These are phyloP conservation scores for Phytomonas sp. DNA, from an alignment of 208 protist genomes.

Conservation along the genomic window DNA sequence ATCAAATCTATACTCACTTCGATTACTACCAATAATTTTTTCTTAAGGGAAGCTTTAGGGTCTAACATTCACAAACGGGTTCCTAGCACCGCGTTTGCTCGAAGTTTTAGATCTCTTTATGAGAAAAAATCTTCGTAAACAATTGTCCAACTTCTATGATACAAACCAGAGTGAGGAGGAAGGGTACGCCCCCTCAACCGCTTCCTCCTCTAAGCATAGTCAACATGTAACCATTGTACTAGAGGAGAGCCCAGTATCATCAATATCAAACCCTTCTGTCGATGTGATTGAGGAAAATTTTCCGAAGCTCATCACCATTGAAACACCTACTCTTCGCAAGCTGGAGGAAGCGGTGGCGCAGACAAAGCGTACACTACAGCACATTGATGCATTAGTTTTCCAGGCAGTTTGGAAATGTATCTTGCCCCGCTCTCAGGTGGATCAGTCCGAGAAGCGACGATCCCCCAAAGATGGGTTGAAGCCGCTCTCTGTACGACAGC, in stretches of 20 bases:
- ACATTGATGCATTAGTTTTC: slow-evolving; percentile 34
- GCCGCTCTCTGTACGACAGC: neutral
- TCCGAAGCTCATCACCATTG: neutral
- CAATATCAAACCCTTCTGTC: neutral
- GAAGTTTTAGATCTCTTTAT: neutral
- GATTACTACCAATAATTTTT: neutral
- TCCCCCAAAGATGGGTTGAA: neutral
- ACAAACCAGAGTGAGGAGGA: neutral
- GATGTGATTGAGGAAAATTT: neutral
- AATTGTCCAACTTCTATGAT: neutral
- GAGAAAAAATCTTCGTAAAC: neutral
- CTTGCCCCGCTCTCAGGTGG: neutral
- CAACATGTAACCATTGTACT: neutral
- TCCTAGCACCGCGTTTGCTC: neutral
- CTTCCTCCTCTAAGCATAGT: neutral
- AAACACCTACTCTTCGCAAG: slow-evolving; percentile 10
- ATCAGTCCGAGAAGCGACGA: neutral
- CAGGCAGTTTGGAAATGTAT: slow-evolving; percentile 57
- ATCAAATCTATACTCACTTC: neutral
- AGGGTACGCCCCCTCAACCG: neutral
- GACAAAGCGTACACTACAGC: slow-evolving; percentile 30
- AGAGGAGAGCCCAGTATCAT: neutral
- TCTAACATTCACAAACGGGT: neutral
- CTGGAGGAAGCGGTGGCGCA: slow-evolving; percentile 24
- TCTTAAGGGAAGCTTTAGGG: neutral